Conservation (phyloP, 1,284 basidiomycete genomes). For the Anthracocystis panici-leucophaei region DNA sequence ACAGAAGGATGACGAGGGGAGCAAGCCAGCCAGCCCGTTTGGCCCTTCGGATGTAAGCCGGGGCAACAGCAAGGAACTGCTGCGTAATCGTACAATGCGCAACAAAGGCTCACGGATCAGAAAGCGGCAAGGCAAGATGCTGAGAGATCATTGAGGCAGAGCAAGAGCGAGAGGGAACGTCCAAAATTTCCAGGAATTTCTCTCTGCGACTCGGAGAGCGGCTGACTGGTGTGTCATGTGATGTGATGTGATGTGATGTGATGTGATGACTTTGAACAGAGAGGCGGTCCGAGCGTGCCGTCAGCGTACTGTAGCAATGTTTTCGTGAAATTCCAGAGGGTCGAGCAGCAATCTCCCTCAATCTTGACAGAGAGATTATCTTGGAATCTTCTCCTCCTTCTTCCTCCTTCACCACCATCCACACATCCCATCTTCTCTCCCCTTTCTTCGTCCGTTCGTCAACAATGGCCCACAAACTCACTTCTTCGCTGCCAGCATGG, state of each 20-base stretch:
- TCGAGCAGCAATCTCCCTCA: background rate
- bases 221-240: too few species aligned
- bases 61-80: too few species aligned
- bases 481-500: conserved; percentile 76
- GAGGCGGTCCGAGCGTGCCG: conserved; percentile 43
- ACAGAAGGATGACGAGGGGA: too few species aligned
- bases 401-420: conserved; percentile 13
- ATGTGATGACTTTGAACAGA: background rate
- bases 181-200: conserved; percentile 1
- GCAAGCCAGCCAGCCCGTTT: too few species aligned
- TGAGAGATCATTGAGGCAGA: too few species aligned
- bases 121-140: too few species aligned
- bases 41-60: too few species aligned
- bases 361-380: background rate
- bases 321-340: background rate
- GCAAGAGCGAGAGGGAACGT: background rate
- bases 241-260: too few species aligned
- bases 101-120: too few species aligned
- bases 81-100: too few species aligned
- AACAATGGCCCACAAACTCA: conserved; percentile 57
- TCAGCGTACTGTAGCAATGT: background rate
- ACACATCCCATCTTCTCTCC: conserved; percentile 2
- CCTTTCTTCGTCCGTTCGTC: background rate
- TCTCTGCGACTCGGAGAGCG: too few species aligned
- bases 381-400: background rate